Conservation (phyloP, 768 basidiomycete species). For the Russula abietina region DNA sequence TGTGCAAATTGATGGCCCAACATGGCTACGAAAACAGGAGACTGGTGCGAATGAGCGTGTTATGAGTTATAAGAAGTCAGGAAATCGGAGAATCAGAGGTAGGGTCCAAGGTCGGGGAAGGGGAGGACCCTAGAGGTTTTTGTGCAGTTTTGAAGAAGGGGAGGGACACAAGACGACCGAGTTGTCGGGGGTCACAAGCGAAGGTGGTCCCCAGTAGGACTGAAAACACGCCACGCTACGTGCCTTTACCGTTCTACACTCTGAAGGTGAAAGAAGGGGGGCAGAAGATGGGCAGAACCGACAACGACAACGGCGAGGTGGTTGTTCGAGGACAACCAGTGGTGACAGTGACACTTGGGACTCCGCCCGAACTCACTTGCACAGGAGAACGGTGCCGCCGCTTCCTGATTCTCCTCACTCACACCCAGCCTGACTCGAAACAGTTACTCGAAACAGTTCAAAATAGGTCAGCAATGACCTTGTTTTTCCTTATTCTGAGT, state of each 20-base stretch:
- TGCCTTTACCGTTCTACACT: conserved; percentile 11
- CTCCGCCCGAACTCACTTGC: conserved; percentile 23
- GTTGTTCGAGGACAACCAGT: conserved; percentile 23
- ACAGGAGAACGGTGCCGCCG: not conserved
- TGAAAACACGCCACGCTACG: not conserved
- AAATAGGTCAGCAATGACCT: no score
- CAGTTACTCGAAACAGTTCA: no score
- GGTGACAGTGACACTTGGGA: conserved; percentile 10
- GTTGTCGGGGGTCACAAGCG: conserved; percentile 1
- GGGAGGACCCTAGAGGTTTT: conserved; percentile 9
- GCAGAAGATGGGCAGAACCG: conserved; percentile 5
- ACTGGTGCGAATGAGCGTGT: conserved; percentile 1
- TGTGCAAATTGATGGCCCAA: conserved; percentile 86
- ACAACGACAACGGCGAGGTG: conserved; percentile 19
- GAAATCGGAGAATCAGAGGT: not conserved
- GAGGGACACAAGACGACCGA: conserved; percentile 5
- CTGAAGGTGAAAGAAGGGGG: conserved; percentile 1
- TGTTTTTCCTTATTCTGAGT: not conserved
- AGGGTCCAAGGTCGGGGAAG: not conserved
- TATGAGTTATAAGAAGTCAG: not conserved
- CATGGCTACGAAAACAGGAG: conserved; percentile 39
- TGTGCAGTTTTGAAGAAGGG: conserved; percentile 14
- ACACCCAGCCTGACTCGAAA: no score
- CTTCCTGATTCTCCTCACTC: no score
- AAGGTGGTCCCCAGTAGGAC: not conserved